Evolutionary conservation across 106 monocot genomes (phyloP).

Genomic region (Cymbidium sinense): DNA sequence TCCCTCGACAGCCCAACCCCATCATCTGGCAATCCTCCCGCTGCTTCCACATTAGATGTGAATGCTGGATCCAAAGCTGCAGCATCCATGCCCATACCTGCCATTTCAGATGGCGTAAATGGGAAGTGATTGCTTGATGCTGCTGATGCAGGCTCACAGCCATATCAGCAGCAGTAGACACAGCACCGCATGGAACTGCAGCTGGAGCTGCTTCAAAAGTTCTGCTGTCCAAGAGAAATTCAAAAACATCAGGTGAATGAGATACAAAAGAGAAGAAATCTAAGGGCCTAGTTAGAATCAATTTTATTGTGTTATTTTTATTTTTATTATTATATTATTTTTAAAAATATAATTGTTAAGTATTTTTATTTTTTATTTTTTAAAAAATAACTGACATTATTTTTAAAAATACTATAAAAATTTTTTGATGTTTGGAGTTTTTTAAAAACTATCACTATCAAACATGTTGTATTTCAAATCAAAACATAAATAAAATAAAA

Average conservation of each 20-base stretch:
- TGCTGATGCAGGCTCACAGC: conserved; percentile 69
- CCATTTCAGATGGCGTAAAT: conserved; percentile 69
- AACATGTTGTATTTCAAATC: too few species aligned
- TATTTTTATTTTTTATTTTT: too few species aligned
- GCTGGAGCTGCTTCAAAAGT: conserved; percentile 22
- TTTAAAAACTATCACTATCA: too few species aligned
- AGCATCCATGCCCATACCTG: conserved; percentile 78
- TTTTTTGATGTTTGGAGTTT: too few species aligned
- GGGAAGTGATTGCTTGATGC: conserved; percentile 86
- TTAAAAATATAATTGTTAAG: too few species aligned
- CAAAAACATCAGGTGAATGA: conserved; percentile 7
- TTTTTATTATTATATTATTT: too few species aligned
- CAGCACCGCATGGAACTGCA: conserved; percentile 33
- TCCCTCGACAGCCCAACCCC: conserved; percentile 71
- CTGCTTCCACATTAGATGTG: conserved; percentile 37
- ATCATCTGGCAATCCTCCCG: conserved; percentile 48
- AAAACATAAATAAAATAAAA: too few species aligned
- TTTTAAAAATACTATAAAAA: too few species aligned
- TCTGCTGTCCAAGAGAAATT: conserved; percentile 38
- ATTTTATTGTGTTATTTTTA: too few species aligned
- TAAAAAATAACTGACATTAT: too few species aligned
- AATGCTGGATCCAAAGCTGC: conserved; percentile 61
- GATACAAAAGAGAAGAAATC: neutral
- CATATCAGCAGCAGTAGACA: conserved; percentile 70
- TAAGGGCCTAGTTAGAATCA: too few species aligned